These are phyloP conservation scores for Solanum appendiculatum DNA, from an alignment of 257 asterid species.

Conservation along the genomic window DNA sequence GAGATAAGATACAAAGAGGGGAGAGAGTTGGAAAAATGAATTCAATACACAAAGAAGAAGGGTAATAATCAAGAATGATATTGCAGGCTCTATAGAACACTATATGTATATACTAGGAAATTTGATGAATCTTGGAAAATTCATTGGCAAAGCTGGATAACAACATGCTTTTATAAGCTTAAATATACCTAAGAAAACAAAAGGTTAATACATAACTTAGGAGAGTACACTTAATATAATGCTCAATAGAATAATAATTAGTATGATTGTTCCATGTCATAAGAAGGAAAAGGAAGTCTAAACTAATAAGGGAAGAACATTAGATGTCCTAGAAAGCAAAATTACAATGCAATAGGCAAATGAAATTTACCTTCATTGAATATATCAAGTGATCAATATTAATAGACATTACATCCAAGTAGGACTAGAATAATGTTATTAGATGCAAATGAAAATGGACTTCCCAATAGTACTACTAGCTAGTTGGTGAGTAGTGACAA, in stretches of 20 bases:
- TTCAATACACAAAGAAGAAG: background rate
- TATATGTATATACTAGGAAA: background rate
- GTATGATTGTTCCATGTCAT: background rate
- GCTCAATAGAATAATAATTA: background rate
- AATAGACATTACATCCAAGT: background rate
- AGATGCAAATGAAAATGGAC: background rate
- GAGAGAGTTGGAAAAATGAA: background rate
- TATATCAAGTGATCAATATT: background rate
- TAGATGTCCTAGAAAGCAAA: background rate
- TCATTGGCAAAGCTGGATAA: background rate
- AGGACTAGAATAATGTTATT: background rate
- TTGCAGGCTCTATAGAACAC: background rate
- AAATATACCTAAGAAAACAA: background rate
- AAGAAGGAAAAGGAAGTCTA: background rate
- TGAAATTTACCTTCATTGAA: background rate
- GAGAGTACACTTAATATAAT: background rate
- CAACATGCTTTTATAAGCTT: background rate
- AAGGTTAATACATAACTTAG: background rate
- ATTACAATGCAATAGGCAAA: background rate
- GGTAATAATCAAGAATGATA: background rate
- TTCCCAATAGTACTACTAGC: background rate
- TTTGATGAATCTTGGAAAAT: background rate
- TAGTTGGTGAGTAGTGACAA: background rate
- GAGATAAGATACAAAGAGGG: background rate
- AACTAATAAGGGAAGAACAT: background rate